Conservation (phyloP, 129 eudicot species). For the Gnaphalium uliginosum region DNA sequence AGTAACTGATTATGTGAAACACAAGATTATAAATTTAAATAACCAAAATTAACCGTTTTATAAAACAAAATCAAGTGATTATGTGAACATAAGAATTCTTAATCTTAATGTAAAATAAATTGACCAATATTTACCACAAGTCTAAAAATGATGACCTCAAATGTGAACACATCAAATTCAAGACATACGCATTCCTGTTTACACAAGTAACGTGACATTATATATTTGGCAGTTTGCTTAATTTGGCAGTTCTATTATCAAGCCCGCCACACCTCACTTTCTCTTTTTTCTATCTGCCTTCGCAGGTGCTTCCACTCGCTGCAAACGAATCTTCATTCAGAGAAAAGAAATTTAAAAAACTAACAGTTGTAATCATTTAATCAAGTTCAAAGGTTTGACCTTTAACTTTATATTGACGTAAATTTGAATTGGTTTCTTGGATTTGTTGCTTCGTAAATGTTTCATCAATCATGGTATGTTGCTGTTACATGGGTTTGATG, state of each 20-base stretch:
- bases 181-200: neutral
- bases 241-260: constrained; percentile 23
- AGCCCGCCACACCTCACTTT: constrained; percentile 22
- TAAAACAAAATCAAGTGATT: neutral
- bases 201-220: constrained; percentile 6
- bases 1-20: neutral
- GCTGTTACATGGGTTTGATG: constrained; percentile 22
- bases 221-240: constrained; percentile 21
- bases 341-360: neutral
- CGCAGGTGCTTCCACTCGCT: constrained; percentile 33
- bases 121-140: constrained; percentile 23
- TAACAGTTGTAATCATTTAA: constrained; percentile 27
- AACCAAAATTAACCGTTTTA: neutral
- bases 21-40: neutral
- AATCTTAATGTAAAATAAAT: neutral
- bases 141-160: constrained; percentile 24
- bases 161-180: constrained; percentile 32
- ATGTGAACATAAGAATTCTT: neutral
- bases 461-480: constrained; percentile 23
- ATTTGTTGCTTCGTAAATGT: constrained; percentile 19
- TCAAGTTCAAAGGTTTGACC: constrained; percentile 35
- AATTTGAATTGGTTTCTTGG: constrained; percentile 17
- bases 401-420: constrained; percentile 20
- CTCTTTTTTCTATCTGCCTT: constrained; percentile 20
- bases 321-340: constrained; percentile 28